Percentiles rank a stretch among this genome's conserved stretches.
phyloP scores from a whole-genome alignment of 257 asterid species.

The Handroanthus guayacan region DNA sequence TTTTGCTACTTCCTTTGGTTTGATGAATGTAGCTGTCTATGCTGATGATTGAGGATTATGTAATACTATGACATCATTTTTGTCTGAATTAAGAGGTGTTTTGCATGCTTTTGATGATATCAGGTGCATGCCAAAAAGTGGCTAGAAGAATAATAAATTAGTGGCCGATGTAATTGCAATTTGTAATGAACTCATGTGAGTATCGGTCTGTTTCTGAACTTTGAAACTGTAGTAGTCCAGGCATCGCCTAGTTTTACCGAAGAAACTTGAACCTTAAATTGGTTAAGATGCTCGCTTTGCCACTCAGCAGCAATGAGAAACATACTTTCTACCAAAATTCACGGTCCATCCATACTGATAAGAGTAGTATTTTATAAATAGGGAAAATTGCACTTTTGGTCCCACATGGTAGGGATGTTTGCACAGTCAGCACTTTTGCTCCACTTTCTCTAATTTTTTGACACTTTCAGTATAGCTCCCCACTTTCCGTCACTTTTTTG shows the following conservation, averaged over 20 bases:
- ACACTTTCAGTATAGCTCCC: too few relatives aligned
- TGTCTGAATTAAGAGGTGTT: not conserved
- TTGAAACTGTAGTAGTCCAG: not conserved
- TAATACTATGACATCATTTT: not conserved
- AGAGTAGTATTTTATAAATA: not conserved
- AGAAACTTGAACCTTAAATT: not conserved
- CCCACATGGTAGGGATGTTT: too few relatives aligned
- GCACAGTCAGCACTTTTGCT: too few relatives aligned
- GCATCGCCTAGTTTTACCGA: constrained; percentile 19
- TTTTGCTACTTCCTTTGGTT: not conserved
- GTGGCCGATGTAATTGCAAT: not conserved
- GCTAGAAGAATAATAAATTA: constrained; percentile 10
- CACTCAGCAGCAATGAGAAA: not conserved
- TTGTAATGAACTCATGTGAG: not conserved
- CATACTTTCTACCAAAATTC: not conserved
- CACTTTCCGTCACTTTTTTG: too few relatives aligned
- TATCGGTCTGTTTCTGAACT: not conserved
- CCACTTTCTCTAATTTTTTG: too few relatives aligned
- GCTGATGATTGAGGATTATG: constrained; percentile 1
- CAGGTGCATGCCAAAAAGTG: not conserved
- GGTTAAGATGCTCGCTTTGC: not conserved
- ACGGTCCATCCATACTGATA: not conserved
- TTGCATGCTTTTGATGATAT: not conserved
- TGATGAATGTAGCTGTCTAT: not conserved
- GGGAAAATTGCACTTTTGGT: too few relatives aligned